Evolutionary conservation across 1,284 basidiomycete genomes (phyloP), one percentile per base, ranked within the genome.

Genomic region (Stereum hirsutum): DNA sequence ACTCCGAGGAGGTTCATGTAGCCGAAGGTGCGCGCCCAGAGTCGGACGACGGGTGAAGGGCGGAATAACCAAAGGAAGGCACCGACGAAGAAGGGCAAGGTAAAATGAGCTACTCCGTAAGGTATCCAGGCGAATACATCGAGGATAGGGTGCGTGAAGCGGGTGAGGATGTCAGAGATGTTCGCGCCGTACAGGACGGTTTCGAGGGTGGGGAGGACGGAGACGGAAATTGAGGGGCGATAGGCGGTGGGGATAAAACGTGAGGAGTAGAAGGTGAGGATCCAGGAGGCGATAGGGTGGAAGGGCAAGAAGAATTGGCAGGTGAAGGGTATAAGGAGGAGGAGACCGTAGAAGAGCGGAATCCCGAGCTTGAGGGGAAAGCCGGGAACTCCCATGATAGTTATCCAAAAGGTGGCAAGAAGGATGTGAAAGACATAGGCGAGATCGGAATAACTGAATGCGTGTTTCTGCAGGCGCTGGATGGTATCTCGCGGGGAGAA

Each of bases 111-210:
- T 34, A 98, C 78, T 15, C 96, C 96, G 58, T 99, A 99, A 0
- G 95, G 94, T 1, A 98, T 59, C 95, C 95, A 99, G 0, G 94
- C 94, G 42, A 96, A 58, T 48, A 99, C 75, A 60, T 99, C 95
- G 41, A 99, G 78, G 20, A 91, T 54, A 3, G 93, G 89, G 56
- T 96, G 89, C 2, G 94, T 97, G 63, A 83, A 92, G 15, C 92
- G 78, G 3, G 94, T 98, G 49, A 98, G 81, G 57, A 98, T 86
- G 63, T 97, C 93, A 27, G 89, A 93, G 49, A 98, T 94, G 66
- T 97, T 98, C 41, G 92, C 94, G 8, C 95, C 95, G 60, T 96
- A 98, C 24, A 96, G 72, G 25, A 96, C 90, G 7, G 87, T 84
- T 61, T 99, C 95, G 44, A 98, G 77, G 0, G 94, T 95, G 0